Evolutionary conservation across 495 filamentous ascomycete genomes (phyloP), one percentile per base, ranked within the genome.

Genomic region (Xylaria venustula): DNA sequence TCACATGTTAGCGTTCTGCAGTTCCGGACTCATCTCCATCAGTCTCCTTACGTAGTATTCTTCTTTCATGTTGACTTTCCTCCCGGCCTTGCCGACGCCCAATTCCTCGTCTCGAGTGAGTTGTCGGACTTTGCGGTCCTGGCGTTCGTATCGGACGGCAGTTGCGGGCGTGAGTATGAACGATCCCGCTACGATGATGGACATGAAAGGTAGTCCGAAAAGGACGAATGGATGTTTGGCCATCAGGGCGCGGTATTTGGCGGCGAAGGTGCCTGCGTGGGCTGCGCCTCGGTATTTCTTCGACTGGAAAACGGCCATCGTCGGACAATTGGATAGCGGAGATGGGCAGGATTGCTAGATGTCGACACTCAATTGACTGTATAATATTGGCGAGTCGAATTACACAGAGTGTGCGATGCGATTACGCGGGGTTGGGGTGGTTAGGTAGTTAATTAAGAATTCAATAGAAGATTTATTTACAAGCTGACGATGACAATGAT

Each of bases 151-250:
- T 40, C 95, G 83, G 30, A 99, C 76, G 5, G 94, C 95, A 6
- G 94, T 91, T 2, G 92, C 94, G 1, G 95, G 94, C 0, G 93
- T 97, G 14, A 99, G 82, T 61, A 93, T 88, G 75, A 99, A 99
- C 7, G 90, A 95, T 0, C 91, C 94, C 3, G 88, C 92, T n/a
- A 99, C 87, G 66, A 99, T 96, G 36, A 93, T 87, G 44, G 82
- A 77, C 67, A 98, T 83, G 76, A 99, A 99, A 14, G 94, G 94
- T n/a, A 98, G 79, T 6, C 94, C 94, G 73, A 99, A 99, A 53
- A 97, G 83, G 37, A 93, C 77, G 75, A 99, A 99, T 1, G 94
- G 94, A 64, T 90, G 90, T 61, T 82, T 85, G 19, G 79, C 70
- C 40, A 97, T 81, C 53, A 77, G 68, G 11, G 77, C 70, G 57